Base-by-base conservation (phyloP, 305 asterid species). In the Solanum hybrid region DNA sequence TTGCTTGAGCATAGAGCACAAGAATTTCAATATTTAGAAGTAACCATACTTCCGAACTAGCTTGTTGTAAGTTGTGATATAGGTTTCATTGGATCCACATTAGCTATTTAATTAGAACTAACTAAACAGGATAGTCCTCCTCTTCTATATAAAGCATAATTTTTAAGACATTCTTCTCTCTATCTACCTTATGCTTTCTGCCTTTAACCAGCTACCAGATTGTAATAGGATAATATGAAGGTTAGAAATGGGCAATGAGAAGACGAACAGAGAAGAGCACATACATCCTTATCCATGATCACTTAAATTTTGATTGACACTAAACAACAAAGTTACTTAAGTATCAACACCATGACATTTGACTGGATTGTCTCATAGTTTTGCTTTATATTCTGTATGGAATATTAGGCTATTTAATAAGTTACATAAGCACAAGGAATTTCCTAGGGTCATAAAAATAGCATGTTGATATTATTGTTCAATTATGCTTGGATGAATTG, bases 191-290 rank as follows among this genome's bases (percentile, higher is more conserved):
- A 40, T 40, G 51, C 51, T 40, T 40, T 40, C 51, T 40, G 16
- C 51, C 16, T 11, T 0, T 40, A 40, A 11, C 51, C 16, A 40
- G 51, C 51, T 40, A 40, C 51, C 51, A 40, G 5, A 40, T 40
- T 40, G 51, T 40, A 40, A 40, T 40, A 40, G 51, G 16, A 40
- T 40, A 40, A 40, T 40, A 40, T 40, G 51, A 40, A 40, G 51
- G 51, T 40, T 97, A 22, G 98, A 95, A 60, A 97, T 40, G 97
- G 77, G 99, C 94, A 92, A 95, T 92, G 66, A 6, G 66, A 51
- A 51, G 9, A 51, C 7, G 66, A 17, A 51, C 66, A 51, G 1
- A 51, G 66, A 51, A 51, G 66, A 51, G 4, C 4, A 5, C 66
- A 51, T 51, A 16, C 9, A 51, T 51, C 66, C 8, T 6, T 16